These are phyloP conservation scores for Lathyrus tuberosus DNA, from an alignment of 306 rosid species.

Conservation along the genomic window DNA sequence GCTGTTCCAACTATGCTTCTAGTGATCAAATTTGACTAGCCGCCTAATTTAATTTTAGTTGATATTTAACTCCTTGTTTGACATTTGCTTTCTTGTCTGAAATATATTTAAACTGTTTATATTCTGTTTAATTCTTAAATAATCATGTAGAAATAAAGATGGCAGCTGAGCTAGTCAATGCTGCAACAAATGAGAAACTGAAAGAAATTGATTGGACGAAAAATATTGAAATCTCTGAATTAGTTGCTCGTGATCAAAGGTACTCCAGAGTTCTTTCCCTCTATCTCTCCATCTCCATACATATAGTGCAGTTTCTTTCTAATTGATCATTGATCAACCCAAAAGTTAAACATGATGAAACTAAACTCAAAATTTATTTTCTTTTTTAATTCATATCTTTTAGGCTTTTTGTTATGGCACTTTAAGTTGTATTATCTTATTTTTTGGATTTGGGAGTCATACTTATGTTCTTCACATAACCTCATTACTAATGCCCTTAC, in stretches of 20 bases:
- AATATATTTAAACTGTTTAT: conserved; percentile 1
- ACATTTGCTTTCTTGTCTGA: conserved; percentile 16
- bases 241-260: conserved; percentile 81
- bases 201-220: conserved; percentile 76
- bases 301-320: conserved; percentile 25
- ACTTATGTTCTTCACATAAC: background rate
- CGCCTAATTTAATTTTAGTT: background rate
- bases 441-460: conserved; percentile 14
- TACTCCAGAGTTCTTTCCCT: conserved; percentile 31
- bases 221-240: conserved; percentile 83
- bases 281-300: background rate
- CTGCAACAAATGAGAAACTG: conserved; percentile 87
- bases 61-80: conserved; percentile 10
- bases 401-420: background rate
- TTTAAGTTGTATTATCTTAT: background rate
- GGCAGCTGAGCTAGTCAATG: conserved; percentile 76
- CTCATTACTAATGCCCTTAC: background rate
- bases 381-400: background rate
- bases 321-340: conserved; percentile 15
- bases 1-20: background rate
- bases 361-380: background rate
- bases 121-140: conserved; percentile 24
- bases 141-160: conserved; percentile 45
- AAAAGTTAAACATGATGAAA: conserved; percentile 10
- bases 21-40: background rate